phyloP scores from a whole-genome alignment of 148 eudicot genomes.

The Cornus kousa region DNA sequence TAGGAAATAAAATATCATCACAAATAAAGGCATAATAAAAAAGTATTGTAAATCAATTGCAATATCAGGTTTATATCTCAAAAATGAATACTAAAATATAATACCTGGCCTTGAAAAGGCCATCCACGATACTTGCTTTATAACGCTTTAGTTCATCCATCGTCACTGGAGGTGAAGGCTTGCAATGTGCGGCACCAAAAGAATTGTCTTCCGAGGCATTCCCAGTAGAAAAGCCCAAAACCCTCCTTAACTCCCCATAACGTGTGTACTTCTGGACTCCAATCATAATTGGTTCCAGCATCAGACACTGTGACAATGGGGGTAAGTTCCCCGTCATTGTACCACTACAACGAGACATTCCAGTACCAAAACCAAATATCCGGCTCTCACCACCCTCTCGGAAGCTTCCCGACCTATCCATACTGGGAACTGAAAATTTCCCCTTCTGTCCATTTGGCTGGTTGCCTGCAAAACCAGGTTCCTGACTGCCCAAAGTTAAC shows the following conservation, averaged over 20 bases:
- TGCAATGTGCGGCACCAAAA: constrained; percentile 58
- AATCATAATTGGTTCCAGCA: constrained; percentile 62
- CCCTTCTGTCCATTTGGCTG: constrained; percentile 59
- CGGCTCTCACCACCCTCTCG: constrained; percentile 68
- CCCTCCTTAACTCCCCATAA: constrained; percentile 63
- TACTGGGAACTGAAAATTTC: constrained; percentile 42
- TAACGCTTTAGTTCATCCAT: constrained; percentile 71
- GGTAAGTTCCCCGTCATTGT: constrained; percentile 40
- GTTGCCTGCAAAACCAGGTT: constrained; percentile 50
- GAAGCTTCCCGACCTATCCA: constrained; percentile 83
- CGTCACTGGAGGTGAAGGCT: constrained; percentile 43
- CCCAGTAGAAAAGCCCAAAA: constrained; percentile 46
- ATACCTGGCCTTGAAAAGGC: constrained; percentile 71
- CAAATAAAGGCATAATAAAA: background rate
- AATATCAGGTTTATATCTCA: background rate
- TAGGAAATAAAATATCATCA: background rate
- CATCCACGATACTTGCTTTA: constrained; percentile 54
- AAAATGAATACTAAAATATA: background rate
- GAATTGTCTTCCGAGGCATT: constrained; percentile 67
- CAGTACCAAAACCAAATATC: constrained; percentile 45
- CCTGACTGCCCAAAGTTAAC: constrained; percentile 62
- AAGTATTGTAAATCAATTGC: background rate
- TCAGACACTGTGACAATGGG: constrained; percentile 52
- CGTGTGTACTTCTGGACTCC: constrained; percentile 52
- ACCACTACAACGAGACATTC: constrained; percentile 42